Evolutionary conservation across 169 alveolate species (phyloP), one percentile per base, ranked within the genome.

Genomic region (Plasmodium blacklocki): DNA sequence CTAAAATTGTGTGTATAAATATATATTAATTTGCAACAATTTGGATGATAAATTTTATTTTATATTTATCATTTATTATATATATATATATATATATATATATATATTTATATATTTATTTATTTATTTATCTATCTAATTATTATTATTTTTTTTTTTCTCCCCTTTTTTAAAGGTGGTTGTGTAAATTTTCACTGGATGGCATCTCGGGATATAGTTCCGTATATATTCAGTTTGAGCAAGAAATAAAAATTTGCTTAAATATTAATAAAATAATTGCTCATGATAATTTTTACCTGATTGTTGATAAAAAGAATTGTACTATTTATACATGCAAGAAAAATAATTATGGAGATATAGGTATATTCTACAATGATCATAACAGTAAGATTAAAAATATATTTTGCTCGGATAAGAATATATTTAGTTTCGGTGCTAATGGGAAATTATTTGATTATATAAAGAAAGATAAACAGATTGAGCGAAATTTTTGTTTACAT

Each of bases 331-430:
- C 78, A 29, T 78, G 72, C 4, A 39, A 59, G 54, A 78, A 66
- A 32, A 78, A 78, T 66, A 66, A 78, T n/a, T 78, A 78, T 60
- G 78, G 29, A 3, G 89, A 78, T 64, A 50, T 78, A 52, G 74
- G 78, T 19, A 78, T 70, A 64, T 78, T 78, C 2, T 78, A 64
- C 18, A 64, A 78, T 23, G 66, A 60, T 29, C 89, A 78, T 23
- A 78, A 78, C 15, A 78, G 89, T 59, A 50, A 39, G 54, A 78
- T 78, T 64, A 78, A 78, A 43, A 78, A 52, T 66, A 66, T 78
- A 5, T 78, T 64, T 43, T 78, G 47, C 15, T 78, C 23, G 29
- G 29, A 78, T 43, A 78, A 78, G 21, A 18, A 66, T 49, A 66
- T 78, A 8, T 78, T 49, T 47, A 78, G 89, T 54, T 78, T 78